phyloP scores from a whole-genome alignment of 1,284 basidiomycete genomes.

The Sutorius eximius region DNA sequence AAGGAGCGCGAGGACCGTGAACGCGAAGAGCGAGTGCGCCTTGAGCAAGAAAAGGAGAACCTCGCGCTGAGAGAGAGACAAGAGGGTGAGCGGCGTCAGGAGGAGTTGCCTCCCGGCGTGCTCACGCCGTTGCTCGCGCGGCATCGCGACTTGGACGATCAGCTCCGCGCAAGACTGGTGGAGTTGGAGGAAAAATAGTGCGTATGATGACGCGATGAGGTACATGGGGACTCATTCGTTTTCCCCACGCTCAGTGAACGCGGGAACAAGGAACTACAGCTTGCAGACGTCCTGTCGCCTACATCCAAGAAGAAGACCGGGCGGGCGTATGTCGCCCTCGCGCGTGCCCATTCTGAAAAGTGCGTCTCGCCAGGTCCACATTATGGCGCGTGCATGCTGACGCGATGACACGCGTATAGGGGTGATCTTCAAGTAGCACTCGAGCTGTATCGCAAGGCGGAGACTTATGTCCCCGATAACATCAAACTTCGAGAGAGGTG shows the following conservation, averaged over 20 bases:
- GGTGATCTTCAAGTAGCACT: constrained; percentile 70
- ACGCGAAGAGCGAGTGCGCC: constrained; percentile 37
- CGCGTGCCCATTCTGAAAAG: constrained; percentile 75
- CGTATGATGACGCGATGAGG: constrained; percentile 27
- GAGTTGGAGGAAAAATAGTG: constrained; percentile 74
- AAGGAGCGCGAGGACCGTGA: constrained; percentile 56
- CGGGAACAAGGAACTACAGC: constrained; percentile 55
- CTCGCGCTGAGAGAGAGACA: constrained; percentile 15
- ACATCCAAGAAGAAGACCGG: constrained; percentile 74
- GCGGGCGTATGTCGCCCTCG: constrained; percentile 71
- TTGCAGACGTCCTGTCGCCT: constrained; percentile 64
- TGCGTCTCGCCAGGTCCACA: constrained; percentile 30
- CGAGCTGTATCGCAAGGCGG: constrained; percentile 73
- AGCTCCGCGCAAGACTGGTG: constrained; percentile 58
- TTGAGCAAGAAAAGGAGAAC: constrained; percentile 42
- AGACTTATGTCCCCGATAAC: constrained; percentile 75
- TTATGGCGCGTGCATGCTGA: background rate
- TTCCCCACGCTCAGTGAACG: constrained; percentile 45
- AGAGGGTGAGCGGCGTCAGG: constrained; percentile 14
- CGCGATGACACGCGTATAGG: constrained; percentile 37
- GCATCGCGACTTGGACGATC: constrained; percentile 64
- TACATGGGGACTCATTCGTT: constrained; percentile 12
- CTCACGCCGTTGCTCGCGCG: constrained; percentile 60
- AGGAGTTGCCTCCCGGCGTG: constrained; percentile 51
- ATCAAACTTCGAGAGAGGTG: constrained; percentile 79